Evolutionary conservation across 1,139 yeast genomes (phyloP), one percentile per base, ranked within the genome.

Genomic region (Diutina sp.): DNA sequence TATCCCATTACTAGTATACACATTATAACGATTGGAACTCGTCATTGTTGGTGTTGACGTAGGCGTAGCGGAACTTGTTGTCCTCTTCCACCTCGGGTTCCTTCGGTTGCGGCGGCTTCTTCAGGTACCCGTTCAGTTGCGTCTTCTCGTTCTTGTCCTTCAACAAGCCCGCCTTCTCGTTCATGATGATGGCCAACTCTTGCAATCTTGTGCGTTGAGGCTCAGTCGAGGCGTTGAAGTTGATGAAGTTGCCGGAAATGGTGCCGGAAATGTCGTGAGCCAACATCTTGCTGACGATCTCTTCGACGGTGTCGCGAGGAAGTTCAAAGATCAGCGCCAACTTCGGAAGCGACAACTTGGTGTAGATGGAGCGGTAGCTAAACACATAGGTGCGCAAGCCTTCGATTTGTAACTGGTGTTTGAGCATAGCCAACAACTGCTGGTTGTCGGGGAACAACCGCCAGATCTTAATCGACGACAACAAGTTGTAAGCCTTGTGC

Each of bases 301-400:
- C 82, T 56, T 77, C 70, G 55, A 90, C 86, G 60, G 76, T 76
- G 28, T 73, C 75, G 60, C 73, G 76, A 14, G 82, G 70, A 57
- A 93, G 74, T 61, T 84, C 85, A 68, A 91, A 95, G 60, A 83
- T 76, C 55, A 76, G 69, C 41, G 90, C 74, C 63, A 93, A 77
- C 64, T 83, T 83, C 29, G 76, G 70, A 58, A 90, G 70, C n/a
- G 96, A 84, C 59, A 91, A 79, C 62, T 88, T 86, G 60, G 85
- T 75, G 73, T 85, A 91, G 66, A 84, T 85, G 46, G 84, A 71
- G 67, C 88, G 89, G 74, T 86, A 90, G 62, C 90, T 85, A 77
- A 90, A 88, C 63, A 93, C 78, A 69, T 87, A 93, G 30, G 97
- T 90, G 72, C 96, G 83, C 67, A 93, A 79, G 56, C 97, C 96